These are phyloP conservation scores for Combretum micranthum DNA, from an alignment of 345 rosid genomes.

Conservation along the genomic window DNA sequence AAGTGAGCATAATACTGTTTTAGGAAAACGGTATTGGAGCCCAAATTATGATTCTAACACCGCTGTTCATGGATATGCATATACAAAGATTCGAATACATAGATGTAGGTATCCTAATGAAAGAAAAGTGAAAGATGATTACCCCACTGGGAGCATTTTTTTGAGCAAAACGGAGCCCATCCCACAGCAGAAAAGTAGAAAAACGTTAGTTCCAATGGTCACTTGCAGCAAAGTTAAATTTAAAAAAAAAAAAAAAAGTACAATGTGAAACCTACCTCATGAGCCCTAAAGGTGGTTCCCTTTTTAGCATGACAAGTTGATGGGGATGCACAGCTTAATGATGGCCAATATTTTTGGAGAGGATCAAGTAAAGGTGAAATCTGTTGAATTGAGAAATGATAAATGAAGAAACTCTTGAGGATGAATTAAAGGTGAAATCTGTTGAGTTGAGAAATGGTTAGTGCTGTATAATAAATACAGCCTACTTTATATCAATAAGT, in stretches of 20 bases:
- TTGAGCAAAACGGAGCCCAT: slow-evolving; percentile 27
- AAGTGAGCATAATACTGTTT: no score
- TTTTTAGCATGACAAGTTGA: slow-evolving; percentile 52
- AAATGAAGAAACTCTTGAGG: no score
- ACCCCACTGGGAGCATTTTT: slow-evolving; percentile 63
- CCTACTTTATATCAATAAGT: no score
- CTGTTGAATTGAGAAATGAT: slow-evolving; percentile 28
- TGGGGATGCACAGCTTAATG: slow-evolving; percentile 53
- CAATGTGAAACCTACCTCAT: slow-evolving; percentile 46
- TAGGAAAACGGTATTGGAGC: no score
- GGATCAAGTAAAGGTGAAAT: slow-evolving; percentile 47
- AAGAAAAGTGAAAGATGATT: slow-evolving; percentile 25
- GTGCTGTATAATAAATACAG: no score
- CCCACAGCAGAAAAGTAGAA: slow-evolving; percentile 19
- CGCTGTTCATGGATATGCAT: no score
- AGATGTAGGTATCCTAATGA: neutral
- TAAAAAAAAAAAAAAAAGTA: slow-evolving; percentile 1
- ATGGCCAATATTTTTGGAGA: slow-evolving; percentile 72
- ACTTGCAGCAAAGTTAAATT: slow-evolving; percentile 3
- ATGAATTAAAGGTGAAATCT: no score
- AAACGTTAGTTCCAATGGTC: slow-evolving; percentile 28
- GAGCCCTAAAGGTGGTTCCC: slow-evolving; percentile 78
- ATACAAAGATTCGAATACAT: no score
- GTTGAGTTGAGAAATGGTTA: no score
- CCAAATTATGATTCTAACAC: no score